Conservation (phyloP, 106 monocot species). For the Platanthera zijinensis region DNA sequence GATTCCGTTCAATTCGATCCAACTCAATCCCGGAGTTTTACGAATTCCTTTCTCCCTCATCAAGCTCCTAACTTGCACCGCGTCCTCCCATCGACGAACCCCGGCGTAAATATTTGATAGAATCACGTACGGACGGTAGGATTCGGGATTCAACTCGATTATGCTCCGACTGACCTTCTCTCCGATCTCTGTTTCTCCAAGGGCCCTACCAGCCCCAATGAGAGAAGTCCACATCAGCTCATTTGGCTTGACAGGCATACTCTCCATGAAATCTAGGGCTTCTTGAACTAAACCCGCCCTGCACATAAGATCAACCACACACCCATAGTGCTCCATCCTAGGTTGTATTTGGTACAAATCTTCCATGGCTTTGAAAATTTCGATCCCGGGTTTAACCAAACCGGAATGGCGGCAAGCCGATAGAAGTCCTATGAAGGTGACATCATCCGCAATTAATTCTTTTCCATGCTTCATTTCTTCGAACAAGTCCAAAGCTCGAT, state of each 20-base stretch:
- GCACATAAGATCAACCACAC: constrained; percentile 26
- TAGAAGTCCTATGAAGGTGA: constrained; percentile 30
- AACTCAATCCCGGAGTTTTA: constrained; percentile 37
- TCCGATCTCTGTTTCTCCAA: constrained; percentile 18
- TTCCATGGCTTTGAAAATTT: constrained; percentile 17
- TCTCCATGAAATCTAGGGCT: constrained; percentile 25
- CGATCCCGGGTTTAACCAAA: constrained; percentile 19
- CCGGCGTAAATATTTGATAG: constrained; percentile 36
- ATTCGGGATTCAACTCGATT: constrained; percentile 27
- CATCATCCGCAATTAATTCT: constrained; percentile 10
- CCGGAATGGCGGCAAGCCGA: constrained; percentile 30
- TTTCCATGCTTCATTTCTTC: constrained; percentile 18
- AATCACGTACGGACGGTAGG: constrained; percentile 25
- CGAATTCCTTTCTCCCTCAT: constrained; percentile 22
- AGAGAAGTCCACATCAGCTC: constrained; percentile 25
- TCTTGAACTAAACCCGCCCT: constrained; percentile 20
- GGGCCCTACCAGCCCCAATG: constrained; percentile 20
- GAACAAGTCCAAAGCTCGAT: constrained; percentile 16
- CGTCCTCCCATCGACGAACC: constrained; percentile 27
- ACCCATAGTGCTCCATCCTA: constrained; percentile 35
- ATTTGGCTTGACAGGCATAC: constrained; percentile 30
- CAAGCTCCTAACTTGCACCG: constrained; percentile 20
- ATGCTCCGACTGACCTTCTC: constrained; percentile 11
- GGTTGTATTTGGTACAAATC: constrained; percentile 13
- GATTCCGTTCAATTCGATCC: constrained; percentile 34